These are phyloP conservation scores for Pseudogymnoascus sp. DNA, from an alignment of 2,329 filamentous ascomycete species.

Conservation along the genomic window DNA sequence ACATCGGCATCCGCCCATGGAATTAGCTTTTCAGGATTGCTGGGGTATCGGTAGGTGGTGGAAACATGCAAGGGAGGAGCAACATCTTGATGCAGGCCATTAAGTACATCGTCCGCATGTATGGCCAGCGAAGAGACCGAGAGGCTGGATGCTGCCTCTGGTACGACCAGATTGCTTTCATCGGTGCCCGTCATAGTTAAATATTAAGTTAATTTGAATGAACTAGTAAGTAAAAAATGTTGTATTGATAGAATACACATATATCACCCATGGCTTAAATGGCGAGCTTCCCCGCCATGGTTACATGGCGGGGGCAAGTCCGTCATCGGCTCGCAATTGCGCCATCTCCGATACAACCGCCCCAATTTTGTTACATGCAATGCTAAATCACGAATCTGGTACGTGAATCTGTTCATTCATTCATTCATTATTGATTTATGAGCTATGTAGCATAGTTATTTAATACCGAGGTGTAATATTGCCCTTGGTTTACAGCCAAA, in stretches of 20 bases:
- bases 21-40: slow-evolving; percentile 59
- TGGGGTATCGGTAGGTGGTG: slow-evolving; percentile 79
- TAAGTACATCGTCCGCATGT: slow-evolving; percentile 74
- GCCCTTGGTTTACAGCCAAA: neutral
- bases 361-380: neutral
- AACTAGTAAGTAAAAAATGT: neutral
- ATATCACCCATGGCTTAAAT: neutral
- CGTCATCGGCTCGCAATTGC: slow-evolving; percentile 7
- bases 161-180: neutral
- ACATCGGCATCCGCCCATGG: slow-evolving; percentile 48
- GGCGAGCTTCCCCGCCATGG: neutral
- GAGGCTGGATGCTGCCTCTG: neutral
- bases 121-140: slow-evolving; percentile 64
- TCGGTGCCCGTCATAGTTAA: neutral
- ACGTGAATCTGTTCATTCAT: neutral
- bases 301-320: slow-evolving; percentile 1
- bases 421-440: neutral
- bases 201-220: neutral
- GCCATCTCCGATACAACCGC: slow-evolving; percentile 3
- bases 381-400: neutral
- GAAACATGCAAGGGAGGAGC: slow-evolving; percentile 85
- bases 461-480: neutral
- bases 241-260: neutral
- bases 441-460: neutral
- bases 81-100: slow-evolving; percentile 61